Base-by-base conservation (phyloP, 164 flowering plant genomes). In the Stephania cephalantha region DNA sequence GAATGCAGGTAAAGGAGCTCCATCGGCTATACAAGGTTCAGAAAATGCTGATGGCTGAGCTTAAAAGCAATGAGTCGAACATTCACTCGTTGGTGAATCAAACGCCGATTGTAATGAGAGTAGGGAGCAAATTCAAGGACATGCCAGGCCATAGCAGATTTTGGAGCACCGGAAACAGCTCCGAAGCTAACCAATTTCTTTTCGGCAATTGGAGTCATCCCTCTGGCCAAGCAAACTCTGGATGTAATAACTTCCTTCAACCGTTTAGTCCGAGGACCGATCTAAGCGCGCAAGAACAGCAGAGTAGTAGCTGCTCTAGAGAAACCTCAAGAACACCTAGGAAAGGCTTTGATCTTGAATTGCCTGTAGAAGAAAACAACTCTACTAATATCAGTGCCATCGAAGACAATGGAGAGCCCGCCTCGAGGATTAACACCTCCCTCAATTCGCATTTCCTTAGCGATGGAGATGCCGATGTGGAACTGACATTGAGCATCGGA, bases 21-120 rank as follows among this genome's bases (percentile, higher is more conserved):
- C 97, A 91, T 74, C 74, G 89, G 74, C 82, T 91, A 25, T 91
- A 91, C 79, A 81, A 80, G 73, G 86, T 84, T 66, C 97, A 91
- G 73, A 89, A 82, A 84, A 80, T 72, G 80, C 35, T 91, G 78
- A 88, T 88, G 94, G 79, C 72, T 42, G 94, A 88, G 77, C 74
- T 85, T 22, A 82, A 81, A 46, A 79, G 71, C 15, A 82, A 85
- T 50, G 76, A 73, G 42, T 53, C 67, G 31, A 74, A 55, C 31
- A 64, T 50, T 48, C 71, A 73, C 11, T 35, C 71, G 0, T 46
- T 58, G 11, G 20, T 53, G 13, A 72, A 52, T 68, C 65, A 75
- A 71, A 70, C 29, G 20, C 73, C 75, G 4, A 65, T 5, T 61
- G 46, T 68, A 74, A 52, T 5, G 12, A 63, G 42, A 5, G 61